Conservation (phyloP, 306 rosid species). For the Prunus padus region DNA sequence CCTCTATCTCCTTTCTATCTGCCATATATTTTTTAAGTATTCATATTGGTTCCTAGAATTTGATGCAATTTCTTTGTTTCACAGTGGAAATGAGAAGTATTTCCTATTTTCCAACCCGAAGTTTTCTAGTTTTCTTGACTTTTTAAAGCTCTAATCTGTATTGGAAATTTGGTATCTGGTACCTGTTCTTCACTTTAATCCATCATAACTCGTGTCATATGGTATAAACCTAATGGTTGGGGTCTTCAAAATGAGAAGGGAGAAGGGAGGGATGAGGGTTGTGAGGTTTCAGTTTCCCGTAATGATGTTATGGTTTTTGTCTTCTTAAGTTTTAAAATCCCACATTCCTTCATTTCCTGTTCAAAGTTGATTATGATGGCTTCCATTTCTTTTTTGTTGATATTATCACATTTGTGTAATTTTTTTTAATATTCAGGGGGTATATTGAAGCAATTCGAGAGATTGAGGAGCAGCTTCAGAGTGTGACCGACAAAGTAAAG, state of each 20-base stretch:
- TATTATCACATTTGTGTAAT: neutral
- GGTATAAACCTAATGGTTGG: neutral
- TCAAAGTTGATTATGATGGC: neutral
- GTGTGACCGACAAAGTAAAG: conserved; percentile 39
- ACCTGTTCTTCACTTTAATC: neutral
- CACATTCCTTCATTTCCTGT: conserved; percentile 5
- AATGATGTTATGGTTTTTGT: neutral
- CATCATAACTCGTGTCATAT: neutral
- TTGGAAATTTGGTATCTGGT: neutral
- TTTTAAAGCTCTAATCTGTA: neutral
- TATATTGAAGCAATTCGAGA: conserved; percentile 80
- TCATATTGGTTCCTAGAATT: neutral
- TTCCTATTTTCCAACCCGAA: neutral
- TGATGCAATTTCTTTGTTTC: neutral
- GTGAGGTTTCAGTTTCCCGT: neutral
- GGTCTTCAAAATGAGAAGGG: neutral
- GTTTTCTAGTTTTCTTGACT: neutral
- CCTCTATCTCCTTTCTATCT: too few relatives aligned
- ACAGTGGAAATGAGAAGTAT: neutral
- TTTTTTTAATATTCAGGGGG: conserved; percentile 57
- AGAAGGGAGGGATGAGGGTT: neutral
- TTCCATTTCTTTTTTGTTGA: conserved; percentile 2
- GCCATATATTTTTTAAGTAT: neutral
- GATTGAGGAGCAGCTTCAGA: conserved; percentile 77
- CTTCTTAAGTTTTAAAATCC: neutral